These are phyloP conservation scores for Lipomyces sp. DNA, from an alignment of 805 yeast genomes.

Conservation along the genomic window DNA sequence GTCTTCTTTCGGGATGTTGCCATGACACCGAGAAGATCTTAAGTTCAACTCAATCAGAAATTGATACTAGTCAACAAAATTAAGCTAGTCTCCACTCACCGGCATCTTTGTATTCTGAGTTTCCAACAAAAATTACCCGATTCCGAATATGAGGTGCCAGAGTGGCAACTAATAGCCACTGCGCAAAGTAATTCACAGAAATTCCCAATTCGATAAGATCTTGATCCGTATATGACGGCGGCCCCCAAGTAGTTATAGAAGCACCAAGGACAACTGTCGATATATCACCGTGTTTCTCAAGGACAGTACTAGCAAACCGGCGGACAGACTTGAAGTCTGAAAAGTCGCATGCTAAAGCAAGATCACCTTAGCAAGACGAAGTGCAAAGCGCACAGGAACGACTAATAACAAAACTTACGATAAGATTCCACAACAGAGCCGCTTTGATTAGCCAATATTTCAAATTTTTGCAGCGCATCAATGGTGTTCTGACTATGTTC, in stretches of 20 bases:
- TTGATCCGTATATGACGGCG: slow-evolving; percentile 21
- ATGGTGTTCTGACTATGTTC: slow-evolving; percentile 15
- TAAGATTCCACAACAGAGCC: slow-evolving; percentile 18
- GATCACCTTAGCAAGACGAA: neutral
- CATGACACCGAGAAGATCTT: slow-evolving; percentile 11
- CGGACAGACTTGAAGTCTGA: slow-evolving; percentile 15
- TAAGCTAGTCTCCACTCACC: slow-evolving; percentile 10
- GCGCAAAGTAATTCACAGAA: slow-evolving; percentile 25
- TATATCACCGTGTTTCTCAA: slow-evolving; percentile 28
- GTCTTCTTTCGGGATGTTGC: neutral
- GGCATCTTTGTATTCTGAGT: slow-evolving; percentile 13
- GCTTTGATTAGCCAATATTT: slow-evolving; percentile 16
- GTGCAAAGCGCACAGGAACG: neutral
- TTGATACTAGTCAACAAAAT: neutral
- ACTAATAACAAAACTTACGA: slow-evolving; percentile 3
- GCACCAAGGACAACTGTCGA: slow-evolving; percentile 27
- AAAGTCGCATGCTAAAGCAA: slow-evolving; percentile 18
- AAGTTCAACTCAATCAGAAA: neutral
- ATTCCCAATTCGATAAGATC: slow-evolving; percentile 22
- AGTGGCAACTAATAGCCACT: slow-evolving; percentile 24
- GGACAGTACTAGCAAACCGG: slow-evolving; percentile 21
- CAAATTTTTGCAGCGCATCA: slow-evolving; percentile 9
- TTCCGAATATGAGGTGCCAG: slow-evolving; percentile 10
- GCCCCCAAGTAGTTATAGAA: slow-evolving; percentile 22
- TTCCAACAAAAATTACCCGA: slow-evolving; percentile 26